These are phyloP conservation scores for Dimargaris cristalligena DNA, from an alignment of 192 early-diverging fungal genomes.

Conservation along the genomic window DNA sequence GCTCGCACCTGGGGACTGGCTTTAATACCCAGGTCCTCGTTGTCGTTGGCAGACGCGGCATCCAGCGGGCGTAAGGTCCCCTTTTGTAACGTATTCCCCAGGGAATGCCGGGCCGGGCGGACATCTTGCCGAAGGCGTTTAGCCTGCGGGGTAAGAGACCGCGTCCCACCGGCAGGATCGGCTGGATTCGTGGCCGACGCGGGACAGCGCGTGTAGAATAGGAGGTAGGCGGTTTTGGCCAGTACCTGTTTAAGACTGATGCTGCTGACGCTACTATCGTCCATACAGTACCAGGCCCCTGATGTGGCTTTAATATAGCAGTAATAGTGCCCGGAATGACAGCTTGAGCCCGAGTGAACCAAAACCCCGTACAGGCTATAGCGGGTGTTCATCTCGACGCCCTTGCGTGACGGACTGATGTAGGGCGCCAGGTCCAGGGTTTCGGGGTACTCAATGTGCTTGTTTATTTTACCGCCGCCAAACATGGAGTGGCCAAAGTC, in stretches of 20 bases:
- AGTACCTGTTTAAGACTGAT: conserved; percentile 53
- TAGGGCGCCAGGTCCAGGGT: conserved; percentile 44
- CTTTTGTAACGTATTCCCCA: no score
- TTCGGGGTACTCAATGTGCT: conserved; percentile 41
- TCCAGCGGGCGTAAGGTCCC: no score
- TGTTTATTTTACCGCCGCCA: conserved; percentile 54
- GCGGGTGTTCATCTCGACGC: conserved; percentile 12
- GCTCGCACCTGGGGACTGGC: no score
- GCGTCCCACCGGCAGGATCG: no score
- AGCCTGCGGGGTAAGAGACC: no score
- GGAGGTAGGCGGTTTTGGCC: conserved; percentile 60
- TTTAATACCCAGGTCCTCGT: no score
- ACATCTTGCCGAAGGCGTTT: no score
- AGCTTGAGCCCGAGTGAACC: conserved; percentile 55
- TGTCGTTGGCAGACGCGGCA: no score
- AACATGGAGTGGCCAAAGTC: conserved; percentile 29
- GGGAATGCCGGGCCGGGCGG: no score
- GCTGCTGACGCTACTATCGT: conserved; percentile 54
- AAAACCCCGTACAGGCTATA: conserved; percentile 66
- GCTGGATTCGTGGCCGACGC: no score
- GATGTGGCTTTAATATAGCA: conserved; percentile 61
- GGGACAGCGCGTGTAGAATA: conserved; percentile 66
- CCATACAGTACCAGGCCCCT: conserved; percentile 65
- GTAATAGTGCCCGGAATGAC: conserved; percentile 76
- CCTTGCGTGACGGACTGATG: conserved; percentile 24